A percentile compares a stretch with the other conserved stretches of the same genome.
Evolutionary conservation across 208 protist species (phyloP).

Genomic region (Trypanosoma cruzi): DNA sequence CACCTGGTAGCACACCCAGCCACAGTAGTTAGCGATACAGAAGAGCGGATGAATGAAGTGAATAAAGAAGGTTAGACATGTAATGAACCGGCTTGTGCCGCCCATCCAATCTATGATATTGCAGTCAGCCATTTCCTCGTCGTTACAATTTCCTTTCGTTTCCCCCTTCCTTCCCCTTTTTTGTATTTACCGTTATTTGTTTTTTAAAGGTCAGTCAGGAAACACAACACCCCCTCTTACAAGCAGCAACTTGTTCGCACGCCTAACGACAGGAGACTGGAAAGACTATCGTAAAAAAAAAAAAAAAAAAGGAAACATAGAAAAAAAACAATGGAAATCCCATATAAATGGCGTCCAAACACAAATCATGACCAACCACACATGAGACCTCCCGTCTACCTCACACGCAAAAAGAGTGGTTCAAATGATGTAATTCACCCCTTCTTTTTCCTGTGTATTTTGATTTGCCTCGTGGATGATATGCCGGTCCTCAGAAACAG

Average conservation of each 20-base stretch:
- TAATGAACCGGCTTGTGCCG: conserved; percentile 55
- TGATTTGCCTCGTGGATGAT: not conserved
- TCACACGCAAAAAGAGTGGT: not conserved
- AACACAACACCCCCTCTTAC: not conserved
- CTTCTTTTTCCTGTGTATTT: not conserved
- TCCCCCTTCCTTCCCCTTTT: too few species aligned
- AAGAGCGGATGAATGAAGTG: conserved; percentile 84
- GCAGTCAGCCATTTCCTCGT: conserved; percentile 18
- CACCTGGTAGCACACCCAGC: conserved; percentile 57
- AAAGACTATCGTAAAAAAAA: not conserved
- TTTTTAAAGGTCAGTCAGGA: not conserved
- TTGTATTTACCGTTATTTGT: not conserved
- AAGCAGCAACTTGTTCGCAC: too few species aligned
- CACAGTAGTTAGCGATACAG: conserved; percentile 65
- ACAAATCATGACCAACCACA: not conserved
- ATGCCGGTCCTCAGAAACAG: conserved; percentile 9
- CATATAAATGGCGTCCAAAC: not conserved
- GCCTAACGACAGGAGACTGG: not conserved
- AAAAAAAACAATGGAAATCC: not conserved
- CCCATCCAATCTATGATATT: conserved; percentile 64
- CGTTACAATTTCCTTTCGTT: not conserved
- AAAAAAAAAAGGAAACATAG: conserved; percentile 1
- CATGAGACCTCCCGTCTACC: not conserved
- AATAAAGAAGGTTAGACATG: conserved; percentile 73
- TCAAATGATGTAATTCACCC: not conserved